phyloP scores from a whole-genome alignment of 139 green algal genomes.

The Volvox reticuliferus region DNA sequence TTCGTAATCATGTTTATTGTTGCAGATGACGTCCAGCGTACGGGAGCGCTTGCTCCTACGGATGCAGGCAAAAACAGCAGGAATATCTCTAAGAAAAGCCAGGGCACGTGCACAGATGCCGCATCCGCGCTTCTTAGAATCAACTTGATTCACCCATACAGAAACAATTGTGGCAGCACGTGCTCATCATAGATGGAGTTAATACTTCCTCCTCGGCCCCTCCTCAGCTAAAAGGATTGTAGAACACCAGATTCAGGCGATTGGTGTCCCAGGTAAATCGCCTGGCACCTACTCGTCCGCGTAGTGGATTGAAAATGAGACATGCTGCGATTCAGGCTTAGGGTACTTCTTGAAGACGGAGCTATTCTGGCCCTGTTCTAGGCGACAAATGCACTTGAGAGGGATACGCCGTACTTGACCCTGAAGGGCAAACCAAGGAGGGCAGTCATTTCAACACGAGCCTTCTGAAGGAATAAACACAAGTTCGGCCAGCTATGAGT shows the following conservation, averaged over 20 bases:
- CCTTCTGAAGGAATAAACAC: no score
- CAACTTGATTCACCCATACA: no score
- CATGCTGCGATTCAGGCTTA: slow-evolving; percentile 51
- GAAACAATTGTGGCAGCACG: no score
- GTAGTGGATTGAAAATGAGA: slow-evolving; percentile 85
- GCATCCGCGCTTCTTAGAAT: no score
- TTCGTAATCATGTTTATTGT: slow-evolving; percentile 64
- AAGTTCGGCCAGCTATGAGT: no score
- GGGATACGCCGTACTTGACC: slow-evolving; percentile 54
- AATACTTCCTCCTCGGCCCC: no score
- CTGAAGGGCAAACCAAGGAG: slow-evolving; percentile 29
- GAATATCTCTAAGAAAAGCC: no score
- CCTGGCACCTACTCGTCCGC: slow-evolving; percentile 53
- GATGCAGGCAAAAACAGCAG: not conserved
- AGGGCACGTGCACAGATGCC: no score
- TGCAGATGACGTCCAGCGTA: slow-evolving; percentile 82
- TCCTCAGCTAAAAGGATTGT: no score
- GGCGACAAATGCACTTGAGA: slow-evolving; percentile 43
- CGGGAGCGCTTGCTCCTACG: slow-evolving; percentile 58
- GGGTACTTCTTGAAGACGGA: slow-evolving; percentile 75
- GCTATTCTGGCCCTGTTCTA: slow-evolving; percentile 72
- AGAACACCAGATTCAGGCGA: no score
- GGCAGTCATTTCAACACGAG: no score
- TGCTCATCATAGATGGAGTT: no score
- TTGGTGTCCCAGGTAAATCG: not conserved